Percentiles rank a stretch among this genome's conserved stretches.
phyloP scores from a whole-genome alignment of 31 red algal genomes.

The Asparagopsis taxiformis region DNA sequence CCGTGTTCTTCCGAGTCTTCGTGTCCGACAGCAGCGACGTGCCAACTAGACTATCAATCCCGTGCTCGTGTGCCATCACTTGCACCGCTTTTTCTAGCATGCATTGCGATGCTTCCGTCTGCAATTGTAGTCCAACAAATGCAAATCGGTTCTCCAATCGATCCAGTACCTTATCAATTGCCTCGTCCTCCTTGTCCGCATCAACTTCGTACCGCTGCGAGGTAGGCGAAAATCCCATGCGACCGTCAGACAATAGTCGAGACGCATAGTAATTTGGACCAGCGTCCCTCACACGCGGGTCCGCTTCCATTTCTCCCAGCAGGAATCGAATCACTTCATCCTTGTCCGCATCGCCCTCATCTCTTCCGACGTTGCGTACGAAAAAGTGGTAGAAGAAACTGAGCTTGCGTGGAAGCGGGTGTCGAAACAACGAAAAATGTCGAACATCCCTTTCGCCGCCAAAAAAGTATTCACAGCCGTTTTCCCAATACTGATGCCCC shows the following conservation, averaged over 20 bases:
- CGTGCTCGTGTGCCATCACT: conserved; percentile 66
- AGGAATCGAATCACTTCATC: conserved; percentile 51
- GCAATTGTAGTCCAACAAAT: conserved; percentile 57
- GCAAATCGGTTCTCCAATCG: conserved; percentile 40
- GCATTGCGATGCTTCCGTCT: conserved; percentile 40
- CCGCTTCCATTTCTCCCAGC: conserved; percentile 25
- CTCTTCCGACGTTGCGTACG: conserved; percentile 39
- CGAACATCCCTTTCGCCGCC: conserved; percentile 31
- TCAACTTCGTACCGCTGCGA: conserved; percentile 26
- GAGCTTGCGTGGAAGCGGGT: conserved; percentile 58
- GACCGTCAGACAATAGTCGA: conserved; percentile 44
- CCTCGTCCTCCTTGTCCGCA: conserved; percentile 21
- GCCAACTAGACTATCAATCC: conserved; percentile 45
- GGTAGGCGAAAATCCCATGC: conserved; percentile 30
- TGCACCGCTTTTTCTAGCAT: conserved; percentile 58
- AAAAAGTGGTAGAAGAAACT: conserved; percentile 73
- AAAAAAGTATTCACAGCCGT: conserved; percentile 57
- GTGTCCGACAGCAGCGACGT: conserved; percentile 10
- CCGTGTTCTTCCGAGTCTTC: conserved; percentile 26
- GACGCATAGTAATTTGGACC: conserved; percentile 67
- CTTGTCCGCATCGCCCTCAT: conserved; percentile 26
- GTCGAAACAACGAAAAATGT: conserved; percentile 58
- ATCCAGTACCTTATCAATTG: conserved; percentile 13
- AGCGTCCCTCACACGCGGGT: conserved; percentile 43
- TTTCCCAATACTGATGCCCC: conserved; percentile 71